These are phyloP conservation scores for Entrophospora sp. DNA, from an alignment of 192 early-diverging fungal species.

Conservation along the genomic window DNA sequence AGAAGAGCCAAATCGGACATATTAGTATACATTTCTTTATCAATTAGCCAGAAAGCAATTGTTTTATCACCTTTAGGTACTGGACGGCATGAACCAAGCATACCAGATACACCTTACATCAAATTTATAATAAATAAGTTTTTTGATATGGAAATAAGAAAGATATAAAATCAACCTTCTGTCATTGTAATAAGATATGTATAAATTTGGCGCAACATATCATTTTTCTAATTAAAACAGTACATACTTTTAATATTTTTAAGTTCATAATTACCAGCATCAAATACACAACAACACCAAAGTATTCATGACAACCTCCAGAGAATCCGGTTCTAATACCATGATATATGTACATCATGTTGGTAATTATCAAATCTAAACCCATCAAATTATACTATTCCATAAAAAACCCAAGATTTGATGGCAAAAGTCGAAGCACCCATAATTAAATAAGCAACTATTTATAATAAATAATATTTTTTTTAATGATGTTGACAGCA, in stretches of 20 bases:
- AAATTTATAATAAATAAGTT: not conserved
- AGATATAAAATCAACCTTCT: slow-evolving; percentile 50
- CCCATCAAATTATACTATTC: slow-evolving; percentile 87
- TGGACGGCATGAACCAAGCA: slow-evolving; percentile 90
- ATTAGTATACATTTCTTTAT: slow-evolving; percentile 96
- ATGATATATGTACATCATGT: slow-evolving; percentile 94
- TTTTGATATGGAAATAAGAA: not conserved
- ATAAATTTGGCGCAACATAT: slow-evolving; percentile 66
- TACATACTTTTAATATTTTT: not conserved
- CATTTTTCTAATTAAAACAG: slow-evolving; percentile 22
- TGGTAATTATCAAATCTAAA: slow-evolving; percentile 97
- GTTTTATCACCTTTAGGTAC: slow-evolving; percentile 93
- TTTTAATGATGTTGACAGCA: too few species aligned
- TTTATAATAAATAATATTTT: not conserved
- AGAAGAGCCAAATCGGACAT: slow-evolving; percentile 75
- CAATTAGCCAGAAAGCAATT: slow-evolving; percentile 98
- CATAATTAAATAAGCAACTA: slow-evolving; percentile 90
- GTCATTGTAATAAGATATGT: slow-evolving; percentile 84
- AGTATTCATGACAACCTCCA: slow-evolving; percentile 92
- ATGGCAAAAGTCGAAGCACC: slow-evolving; percentile 87
- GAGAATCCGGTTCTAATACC: slow-evolving; percentile 90
- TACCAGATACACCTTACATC: slow-evolving; percentile 85
- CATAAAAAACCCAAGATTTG: slow-evolving; percentile 92
- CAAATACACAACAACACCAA: slow-evolving; percentile 80
- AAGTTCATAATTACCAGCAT: slow-evolving; percentile 77